Percentiles rank a stretch among this genome's conserved stretches.
phyloP scores from a whole-genome alignment of 2,329 filamentous ascomycete genomes.

The Diaporthe humulicola region DNA sequence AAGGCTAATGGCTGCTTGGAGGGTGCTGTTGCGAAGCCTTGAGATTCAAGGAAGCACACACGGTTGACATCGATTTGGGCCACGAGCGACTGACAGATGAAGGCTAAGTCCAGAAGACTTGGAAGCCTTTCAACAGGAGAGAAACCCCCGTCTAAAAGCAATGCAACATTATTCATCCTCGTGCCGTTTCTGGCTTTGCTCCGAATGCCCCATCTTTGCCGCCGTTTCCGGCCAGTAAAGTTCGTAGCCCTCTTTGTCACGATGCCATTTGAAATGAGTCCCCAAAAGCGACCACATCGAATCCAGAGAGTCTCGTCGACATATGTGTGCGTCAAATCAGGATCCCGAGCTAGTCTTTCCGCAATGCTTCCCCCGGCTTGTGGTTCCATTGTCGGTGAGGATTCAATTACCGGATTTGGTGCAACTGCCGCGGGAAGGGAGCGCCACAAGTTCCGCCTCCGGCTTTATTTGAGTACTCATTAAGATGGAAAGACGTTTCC shows the following conservation, averaged over 20 bases:
- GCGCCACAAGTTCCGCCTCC: conserved; percentile 12
- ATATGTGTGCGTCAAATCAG: not conserved
- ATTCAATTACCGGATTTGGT: conserved; percentile 1
- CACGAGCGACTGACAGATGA: not conserved
- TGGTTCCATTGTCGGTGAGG: not conserved
- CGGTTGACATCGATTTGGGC: not conserved
- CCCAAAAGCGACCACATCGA: too few species aligned
- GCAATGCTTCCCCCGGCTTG: not conserved
- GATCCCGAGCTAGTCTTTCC: not conserved
- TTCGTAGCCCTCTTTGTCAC: conserved; percentile 21
- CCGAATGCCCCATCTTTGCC: not conserved
- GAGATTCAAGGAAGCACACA: not conserved
- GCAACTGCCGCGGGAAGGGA: not conserved
- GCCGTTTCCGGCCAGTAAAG: conserved; percentile 33
- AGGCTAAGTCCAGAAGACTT: not conserved
- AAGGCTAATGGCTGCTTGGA: not conserved
- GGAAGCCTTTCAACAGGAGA: not conserved
- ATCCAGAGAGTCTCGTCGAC: not conserved
- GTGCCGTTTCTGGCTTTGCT: not conserved
- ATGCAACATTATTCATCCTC: conserved; percentile 18
- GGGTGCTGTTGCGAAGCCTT: not conserved
- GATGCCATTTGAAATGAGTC: not conserved
- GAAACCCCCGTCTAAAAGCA: not conserved
- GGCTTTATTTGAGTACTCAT: not conserved
- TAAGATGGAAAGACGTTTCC: not conserved